Conservation (phyloP, 192 early-diverging fungal species). For the Paraglomus brasilianum region DNA sequence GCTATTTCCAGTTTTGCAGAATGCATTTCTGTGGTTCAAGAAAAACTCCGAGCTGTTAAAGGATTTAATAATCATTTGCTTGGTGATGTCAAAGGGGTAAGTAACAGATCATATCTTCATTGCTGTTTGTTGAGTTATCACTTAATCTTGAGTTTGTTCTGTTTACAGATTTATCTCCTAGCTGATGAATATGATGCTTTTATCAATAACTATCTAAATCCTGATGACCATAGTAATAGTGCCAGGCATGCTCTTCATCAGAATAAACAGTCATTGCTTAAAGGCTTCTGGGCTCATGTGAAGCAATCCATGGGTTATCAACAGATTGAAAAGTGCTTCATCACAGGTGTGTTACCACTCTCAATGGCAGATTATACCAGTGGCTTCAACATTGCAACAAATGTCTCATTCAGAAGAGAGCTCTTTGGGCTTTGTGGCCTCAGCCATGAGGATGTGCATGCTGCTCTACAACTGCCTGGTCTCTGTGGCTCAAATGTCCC, state of each 20-base stretch:
- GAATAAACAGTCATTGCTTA: slow-evolving; percentile 31
- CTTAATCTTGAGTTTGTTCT: slow-evolving; percentile 22
- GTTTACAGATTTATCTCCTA: slow-evolving; percentile 39
- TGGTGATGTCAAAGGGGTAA: slow-evolving; percentile 41
- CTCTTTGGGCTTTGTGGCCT: slow-evolving; percentile 35
- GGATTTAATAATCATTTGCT: slow-evolving; percentile 34
- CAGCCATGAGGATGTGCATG: slow-evolving; percentile 29
- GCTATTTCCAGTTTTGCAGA: slow-evolving; percentile 11
- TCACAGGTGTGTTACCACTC: slow-evolving; percentile 39
- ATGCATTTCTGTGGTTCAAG: slow-evolving; percentile 33
- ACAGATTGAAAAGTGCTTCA: slow-evolving; percentile 38
- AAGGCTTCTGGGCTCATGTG: slow-evolving; percentile 38
- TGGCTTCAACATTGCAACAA: slow-evolving; percentile 38
- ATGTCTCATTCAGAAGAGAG: slow-evolving; percentile 29
- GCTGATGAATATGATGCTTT: slow-evolving; percentile 44
- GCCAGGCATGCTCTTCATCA: slow-evolving; percentile 23
- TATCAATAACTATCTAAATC: slow-evolving; percentile 38
- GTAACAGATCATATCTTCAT: not conserved
- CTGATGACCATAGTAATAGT: slow-evolving; percentile 18
- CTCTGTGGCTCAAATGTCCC: slow-evolving; percentile 12
- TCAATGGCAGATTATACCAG: slow-evolving; percentile 38
- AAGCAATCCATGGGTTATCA: slow-evolving; percentile 31
- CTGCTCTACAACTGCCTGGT: slow-evolving; percentile 30
- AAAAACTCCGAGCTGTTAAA: slow-evolving; percentile 21
- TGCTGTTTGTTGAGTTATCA: slow-evolving; percentile 19